Percentiles rank a stretch among this genome's conserved stretches.
Conservation (phyloP, 2,329 filamentous ascomycete genomes). For the Nemania bipapillata region DNA sequence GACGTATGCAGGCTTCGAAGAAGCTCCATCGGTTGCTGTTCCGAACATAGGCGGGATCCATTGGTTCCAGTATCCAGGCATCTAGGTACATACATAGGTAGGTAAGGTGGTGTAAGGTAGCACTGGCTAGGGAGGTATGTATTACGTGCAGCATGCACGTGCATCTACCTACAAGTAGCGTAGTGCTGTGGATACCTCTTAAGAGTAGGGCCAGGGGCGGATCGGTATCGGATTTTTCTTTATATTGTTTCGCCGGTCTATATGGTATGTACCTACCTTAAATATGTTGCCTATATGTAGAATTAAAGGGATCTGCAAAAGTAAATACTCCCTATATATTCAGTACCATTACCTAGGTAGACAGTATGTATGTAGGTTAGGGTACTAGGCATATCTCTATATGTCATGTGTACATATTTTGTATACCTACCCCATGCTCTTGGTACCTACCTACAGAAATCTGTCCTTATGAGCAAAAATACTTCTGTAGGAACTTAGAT, state of each 20-base stretch:
- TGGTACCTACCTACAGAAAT: too few species aligned
- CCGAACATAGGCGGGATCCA: neutral
- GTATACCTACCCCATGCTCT: too few species aligned
- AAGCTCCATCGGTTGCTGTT: neutral
- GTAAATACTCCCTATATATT: too few species aligned
- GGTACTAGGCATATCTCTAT: too few species aligned
- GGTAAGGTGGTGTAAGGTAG: neutral
- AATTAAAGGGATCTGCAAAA: too few species aligned
- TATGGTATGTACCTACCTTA: neutral
- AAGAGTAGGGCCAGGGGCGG: neutral
- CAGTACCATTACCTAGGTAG: too few species aligned
- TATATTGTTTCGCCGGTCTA: conserved; percentile 8
- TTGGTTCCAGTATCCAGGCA: neutral
- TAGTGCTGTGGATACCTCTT: neutral
- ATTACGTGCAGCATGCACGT: neutral
- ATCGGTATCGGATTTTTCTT: conserved; percentile 15
- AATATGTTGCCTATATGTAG: too few species aligned
- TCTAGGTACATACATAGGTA: neutral
- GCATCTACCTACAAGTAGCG: neutral
- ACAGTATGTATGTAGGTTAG: too few species aligned
- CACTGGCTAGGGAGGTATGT: neutral
- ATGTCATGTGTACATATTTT: too few species aligned
- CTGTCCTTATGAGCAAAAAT: too few species aligned
- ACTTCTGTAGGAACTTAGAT: too few species aligned
- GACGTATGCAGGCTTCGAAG: neutral